Evolutionary conservation across 805 yeast genomes (phyloP).

Genomic region (Cyberlindnera petersonii): DNA sequence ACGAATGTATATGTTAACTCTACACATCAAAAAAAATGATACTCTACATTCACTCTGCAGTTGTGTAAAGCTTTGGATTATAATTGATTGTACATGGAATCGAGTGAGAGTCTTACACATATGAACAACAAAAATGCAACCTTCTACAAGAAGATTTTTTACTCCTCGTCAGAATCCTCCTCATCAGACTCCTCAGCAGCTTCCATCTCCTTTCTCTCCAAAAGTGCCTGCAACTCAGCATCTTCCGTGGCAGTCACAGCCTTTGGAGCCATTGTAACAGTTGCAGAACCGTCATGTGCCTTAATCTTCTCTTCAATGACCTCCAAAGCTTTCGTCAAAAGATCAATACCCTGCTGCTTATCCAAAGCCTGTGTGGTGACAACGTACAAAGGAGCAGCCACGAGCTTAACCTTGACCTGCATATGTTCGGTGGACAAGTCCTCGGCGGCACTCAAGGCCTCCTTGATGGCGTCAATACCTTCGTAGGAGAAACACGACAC

Average conservation of each 20-base stretch:
- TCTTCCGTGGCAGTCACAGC: slow-evolving; percentile 98
- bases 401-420: slow-evolving; percentile 89
- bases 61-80: too few relatives aligned
- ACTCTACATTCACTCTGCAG: too few relatives aligned
- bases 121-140: too few relatives aligned
- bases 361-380: slow-evolving; percentile 90
- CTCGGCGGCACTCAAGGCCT: slow-evolving; percentile 85
- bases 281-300: slow-evolving; percentile 78
- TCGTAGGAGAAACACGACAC: slow-evolving; percentile 96
- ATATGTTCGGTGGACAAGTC: slow-evolving; percentile 73
- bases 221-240: slow-evolving; percentile 92
- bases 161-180: slow-evolving; percentile 37
- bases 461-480: slow-evolving; percentile 95
- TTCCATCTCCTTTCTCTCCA: slow-evolving; percentile 88
- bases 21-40: too few relatives aligned
- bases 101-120: neutral
- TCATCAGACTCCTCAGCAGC: slow-evolving; percentile 81
- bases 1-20: too few relatives aligned
- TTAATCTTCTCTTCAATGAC: slow-evolving; percentile 68
- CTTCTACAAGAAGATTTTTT: too few relatives aligned
- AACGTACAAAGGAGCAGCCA: slow-evolving; percentile 96
- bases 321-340: slow-evolving; percentile 74
- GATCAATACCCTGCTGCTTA: slow-evolving; percentile 80
- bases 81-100: neutral
- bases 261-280: slow-evolving; percentile 96